These are phyloP conservation scores for Corniculantispora saksenae DNA, from an alignment of 2,329 filamentous ascomycete species.

Conservation along the genomic window DNA sequence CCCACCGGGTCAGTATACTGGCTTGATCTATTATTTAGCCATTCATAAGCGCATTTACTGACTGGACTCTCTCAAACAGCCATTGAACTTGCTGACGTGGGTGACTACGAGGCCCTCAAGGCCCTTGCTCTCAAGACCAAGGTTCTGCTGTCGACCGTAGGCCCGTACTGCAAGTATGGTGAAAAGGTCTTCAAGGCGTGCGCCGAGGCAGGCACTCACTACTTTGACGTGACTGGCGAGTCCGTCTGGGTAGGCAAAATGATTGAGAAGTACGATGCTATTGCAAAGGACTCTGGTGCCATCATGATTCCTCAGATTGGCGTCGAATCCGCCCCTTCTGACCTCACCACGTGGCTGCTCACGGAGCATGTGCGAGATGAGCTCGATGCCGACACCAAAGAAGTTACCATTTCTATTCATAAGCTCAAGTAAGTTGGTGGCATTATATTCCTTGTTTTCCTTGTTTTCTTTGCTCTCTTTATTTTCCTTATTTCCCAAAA, in stretches of 20 bases:
- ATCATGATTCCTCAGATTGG: constrained; percentile 63
- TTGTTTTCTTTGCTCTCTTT: no score
- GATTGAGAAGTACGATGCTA: constrained; percentile 58
- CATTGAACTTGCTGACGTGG: constrained; percentile 54
- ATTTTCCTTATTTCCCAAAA: no score
- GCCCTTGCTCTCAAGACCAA: constrained; percentile 57
- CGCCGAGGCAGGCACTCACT: constrained; percentile 63
- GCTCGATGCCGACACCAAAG: constrained; percentile 50
- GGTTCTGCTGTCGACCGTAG: constrained; percentile 59
- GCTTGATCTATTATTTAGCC: not conserved
- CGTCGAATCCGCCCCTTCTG: constrained; percentile 63
- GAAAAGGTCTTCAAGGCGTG: constrained; percentile 63
- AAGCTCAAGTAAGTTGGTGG: constrained; percentile 42
- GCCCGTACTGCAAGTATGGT: constrained; percentile 58
- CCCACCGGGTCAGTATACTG: constrained; percentile 60
- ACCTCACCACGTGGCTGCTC: constrained; percentile 58
- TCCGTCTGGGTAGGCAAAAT: constrained; percentile 58
- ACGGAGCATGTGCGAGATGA: constrained; percentile 52
- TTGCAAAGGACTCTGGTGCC: constrained; percentile 55
- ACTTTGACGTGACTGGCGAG: constrained; percentile 65
- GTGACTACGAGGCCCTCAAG: constrained; percentile 46
- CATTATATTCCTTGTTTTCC: no score
- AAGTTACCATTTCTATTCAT: constrained; percentile 55
- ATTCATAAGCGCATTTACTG: not conserved
- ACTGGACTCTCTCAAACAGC: constrained; percentile 31